Conservation (phyloP, 176 grass and related monocot genomes). For the Cenchrus purpureus region DNA sequence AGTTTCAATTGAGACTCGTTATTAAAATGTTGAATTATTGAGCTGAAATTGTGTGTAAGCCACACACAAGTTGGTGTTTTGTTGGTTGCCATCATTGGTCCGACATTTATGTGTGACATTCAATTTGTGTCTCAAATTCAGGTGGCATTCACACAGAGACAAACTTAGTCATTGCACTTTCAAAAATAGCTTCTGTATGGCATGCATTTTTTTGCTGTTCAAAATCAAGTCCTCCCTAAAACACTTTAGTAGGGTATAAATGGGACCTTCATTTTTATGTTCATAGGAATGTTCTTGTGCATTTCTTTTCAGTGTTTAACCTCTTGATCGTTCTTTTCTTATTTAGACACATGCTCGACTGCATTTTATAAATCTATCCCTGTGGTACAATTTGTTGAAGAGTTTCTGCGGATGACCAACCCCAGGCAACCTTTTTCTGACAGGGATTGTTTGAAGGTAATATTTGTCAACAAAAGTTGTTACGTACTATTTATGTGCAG, state of each 20-base stretch:
- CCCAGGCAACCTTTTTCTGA: slow-evolving; percentile 46
- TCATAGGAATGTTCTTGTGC: background rate
- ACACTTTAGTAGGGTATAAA: background rate
- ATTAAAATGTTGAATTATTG: no score
- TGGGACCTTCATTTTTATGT: background rate
- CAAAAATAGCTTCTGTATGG: background rate
- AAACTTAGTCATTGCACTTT: background rate
- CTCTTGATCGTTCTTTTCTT: slow-evolving; percentile 27
- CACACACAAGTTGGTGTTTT: background rate
- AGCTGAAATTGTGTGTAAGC: background rate
- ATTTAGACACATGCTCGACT: slow-evolving; percentile 72
- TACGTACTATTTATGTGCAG: background rate
- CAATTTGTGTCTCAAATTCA: background rate
- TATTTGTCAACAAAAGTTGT: background rate
- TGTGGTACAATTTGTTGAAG: slow-evolving; percentile 49
- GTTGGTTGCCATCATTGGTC: background rate
- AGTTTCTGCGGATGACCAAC: slow-evolving; percentile 36
- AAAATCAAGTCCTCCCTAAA: background rate
- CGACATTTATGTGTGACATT: background rate
- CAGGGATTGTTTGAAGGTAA: slow-evolving; percentile 64
- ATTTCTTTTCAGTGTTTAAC: slow-evolving; percentile 18
- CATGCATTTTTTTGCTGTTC: background rate
- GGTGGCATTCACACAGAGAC: background rate
- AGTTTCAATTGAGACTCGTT: no score
- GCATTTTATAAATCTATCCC: slow-evolving; percentile 62